These are phyloP conservation scores for Paraphoma chrysanthemicola DNA, from an alignment of 2,329 filamentous ascomycete species.

Conservation along the genomic window DNA sequence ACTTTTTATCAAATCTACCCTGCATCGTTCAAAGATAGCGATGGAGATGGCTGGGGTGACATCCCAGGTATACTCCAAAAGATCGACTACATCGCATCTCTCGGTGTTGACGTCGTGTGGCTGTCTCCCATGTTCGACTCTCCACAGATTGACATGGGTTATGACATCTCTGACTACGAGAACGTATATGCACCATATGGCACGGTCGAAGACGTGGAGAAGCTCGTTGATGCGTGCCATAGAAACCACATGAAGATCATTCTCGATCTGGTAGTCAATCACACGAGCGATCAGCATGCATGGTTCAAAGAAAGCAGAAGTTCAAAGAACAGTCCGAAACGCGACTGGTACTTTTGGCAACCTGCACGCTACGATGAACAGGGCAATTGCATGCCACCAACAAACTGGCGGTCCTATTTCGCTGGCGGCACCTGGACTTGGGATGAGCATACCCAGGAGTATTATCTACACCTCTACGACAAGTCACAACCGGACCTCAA, in stretches of 20 bases:
- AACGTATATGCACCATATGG: slow-evolving; percentile 71
- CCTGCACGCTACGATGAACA: slow-evolving; percentile 60
- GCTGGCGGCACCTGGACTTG: slow-evolving; percentile 52
- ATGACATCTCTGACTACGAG: slow-evolving; percentile 74
- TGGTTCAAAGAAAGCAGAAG: slow-evolving; percentile 74
- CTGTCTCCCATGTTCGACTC: slow-evolving; percentile 70
- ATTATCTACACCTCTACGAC: slow-evolving; percentile 57
- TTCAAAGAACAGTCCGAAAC: slow-evolving; percentile 67
- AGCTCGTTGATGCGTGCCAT: slow-evolving; percentile 66
- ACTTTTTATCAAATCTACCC: slow-evolving; percentile 44
- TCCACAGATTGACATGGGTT: slow-evolving; percentile 73
- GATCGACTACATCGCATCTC: slow-evolving; percentile 60
- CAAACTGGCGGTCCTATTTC: slow-evolving; percentile 57
- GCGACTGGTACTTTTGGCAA: slow-evolving; percentile 77
- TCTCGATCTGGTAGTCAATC: slow-evolving; percentile 79
- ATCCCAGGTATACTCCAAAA: slow-evolving; percentile 69
- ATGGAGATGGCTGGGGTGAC: slow-evolving; percentile 67
- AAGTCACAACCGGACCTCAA: slow-evolving; percentile 57
- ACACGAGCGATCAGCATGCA: slow-evolving; percentile 73
- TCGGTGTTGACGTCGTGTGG: slow-evolving; percentile 73
- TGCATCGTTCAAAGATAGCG: slow-evolving; percentile 57
- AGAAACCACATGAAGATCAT: slow-evolving; percentile 72
- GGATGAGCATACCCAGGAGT: slow-evolving; percentile 56
- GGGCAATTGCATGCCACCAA: slow-evolving; percentile 65
- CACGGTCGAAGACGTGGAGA: slow-evolving; percentile 70